Evolutionary conservation across 768 basidiomycete species (phyloP), one percentile per base, ranked within the genome.

Genomic region (Cyathus striatus): DNA sequence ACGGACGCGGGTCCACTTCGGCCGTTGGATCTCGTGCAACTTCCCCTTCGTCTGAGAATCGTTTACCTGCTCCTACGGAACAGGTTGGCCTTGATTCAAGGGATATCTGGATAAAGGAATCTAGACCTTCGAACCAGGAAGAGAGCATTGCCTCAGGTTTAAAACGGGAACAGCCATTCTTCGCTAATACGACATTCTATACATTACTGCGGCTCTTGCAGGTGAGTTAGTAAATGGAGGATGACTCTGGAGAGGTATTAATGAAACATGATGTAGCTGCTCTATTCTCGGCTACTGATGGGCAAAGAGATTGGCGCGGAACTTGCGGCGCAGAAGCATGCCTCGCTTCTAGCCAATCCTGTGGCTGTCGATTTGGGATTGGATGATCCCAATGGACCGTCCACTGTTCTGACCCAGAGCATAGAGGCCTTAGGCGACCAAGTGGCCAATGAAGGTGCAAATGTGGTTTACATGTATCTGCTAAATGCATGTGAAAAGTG

Each of bases 151-250:
- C 53, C 12, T 45, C 44, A 25, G 49, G 40, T 24, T 39, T 61
- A n/a, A 66, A 68, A 44, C 42, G 51, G 40, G 72, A 65, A 42
- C 68, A 72, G 36, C 76, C 85, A 6, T 90, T 97, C 63, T 98
- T 95, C 64, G 79, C 79, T 45, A 96, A 97, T 65, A 91, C 90
- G 37, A 86, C 90, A 17, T 90, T 92, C 59, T 99, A 98, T 66
- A 88, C 88, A 5, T 60, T 97, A 40, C 59, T 98, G 50, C 83
- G 96, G 39, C 68, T 95, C 41, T 60, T 98, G 39, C 92, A 99
- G 83, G 95, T 80, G 63, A 56, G 50, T 40, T 51, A 45, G 42
- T 23, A 47, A 46, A 43, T 51, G 50, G 49, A 45, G 48, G 23
- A 32, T 20, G 33, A 42, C 25, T 35, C 38, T 42, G 39, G 41